Evolutionary conservation across 768 basidiomycete genomes (phyloP).

Genomic region (Boletus rubropictus): DNA sequence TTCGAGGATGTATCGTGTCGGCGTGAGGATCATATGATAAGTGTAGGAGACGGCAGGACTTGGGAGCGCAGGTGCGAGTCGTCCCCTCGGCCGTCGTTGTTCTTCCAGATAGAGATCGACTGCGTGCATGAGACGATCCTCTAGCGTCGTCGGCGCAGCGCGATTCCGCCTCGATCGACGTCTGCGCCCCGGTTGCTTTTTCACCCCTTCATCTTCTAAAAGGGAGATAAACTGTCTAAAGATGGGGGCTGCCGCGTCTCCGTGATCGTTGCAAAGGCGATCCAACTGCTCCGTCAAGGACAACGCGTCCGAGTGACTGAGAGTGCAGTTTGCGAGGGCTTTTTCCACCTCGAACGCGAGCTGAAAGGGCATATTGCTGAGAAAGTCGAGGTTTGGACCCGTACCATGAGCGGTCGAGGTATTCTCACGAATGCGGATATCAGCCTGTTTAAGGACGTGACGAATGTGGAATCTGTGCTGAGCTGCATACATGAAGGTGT

Average conservation of each 20-base stretch:
- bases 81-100: constrained; percentile 21
- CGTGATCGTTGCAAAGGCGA: constrained; percentile 15
- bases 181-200: not conserved
- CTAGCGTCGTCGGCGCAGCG: constrained; percentile 5
- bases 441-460: not conserved
- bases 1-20: constrained; percentile 35
- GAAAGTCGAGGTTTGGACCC: constrained; percentile 17
- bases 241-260: constrained; percentile 18
- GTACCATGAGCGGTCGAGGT: constrained; percentile 3
- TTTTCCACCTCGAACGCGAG: constrained; percentile 38
- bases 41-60: constrained; percentile 26
- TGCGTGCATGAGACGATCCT: constrained; percentile 15
- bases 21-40: constrained; percentile 37
- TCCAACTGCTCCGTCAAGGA: constrained; percentile 18
- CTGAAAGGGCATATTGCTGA: constrained; percentile 28
- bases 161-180: not conserved
- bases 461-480: constrained; percentile 21
- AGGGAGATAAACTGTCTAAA: constrained; percentile 18
- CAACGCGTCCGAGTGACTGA: constrained; percentile 21
- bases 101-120: constrained; percentile 18
- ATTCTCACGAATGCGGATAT: constrained; percentile 19
- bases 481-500: constrained; percentile 26
- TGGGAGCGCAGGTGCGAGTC: constrained; percentile 18
- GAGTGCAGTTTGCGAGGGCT: constrained; percentile 26
- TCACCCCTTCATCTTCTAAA: constrained; percentile 13